Percentiles rank a stretch among this genome's conserved stretches.
Evolutionary conservation across 306 rosid genomes (phyloP).

Genomic region (Prunus padus): DNA sequence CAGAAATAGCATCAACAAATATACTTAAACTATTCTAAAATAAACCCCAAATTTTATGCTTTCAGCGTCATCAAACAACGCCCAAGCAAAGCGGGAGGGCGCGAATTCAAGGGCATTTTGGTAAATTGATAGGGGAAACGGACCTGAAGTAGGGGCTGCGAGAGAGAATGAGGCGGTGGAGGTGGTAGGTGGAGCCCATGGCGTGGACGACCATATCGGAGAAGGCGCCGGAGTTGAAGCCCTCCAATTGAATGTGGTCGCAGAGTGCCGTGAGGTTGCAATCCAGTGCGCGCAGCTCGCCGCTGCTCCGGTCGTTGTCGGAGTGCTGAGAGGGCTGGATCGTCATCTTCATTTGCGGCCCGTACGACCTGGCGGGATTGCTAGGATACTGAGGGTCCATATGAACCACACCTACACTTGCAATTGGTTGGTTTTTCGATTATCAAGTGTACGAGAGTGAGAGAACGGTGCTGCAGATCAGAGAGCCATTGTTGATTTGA

Average conservation of each 20-base stretch:
- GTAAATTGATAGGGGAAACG: neutral
- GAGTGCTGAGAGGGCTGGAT: slow-evolving; percentile 61
- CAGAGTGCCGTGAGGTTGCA: slow-evolving; percentile 95
- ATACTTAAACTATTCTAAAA: neutral
- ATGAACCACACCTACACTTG: neutral
- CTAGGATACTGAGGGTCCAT: slow-evolving; percentile 45
- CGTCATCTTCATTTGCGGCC: slow-evolving; percentile 60
- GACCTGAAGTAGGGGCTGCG: slow-evolving; percentile 99
- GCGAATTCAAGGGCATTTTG: neutral
- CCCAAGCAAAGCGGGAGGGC: neutral
- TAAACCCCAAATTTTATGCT: neutral
- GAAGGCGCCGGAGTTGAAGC: slow-evolving; percentile 83
- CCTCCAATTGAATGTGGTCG: slow-evolving; percentile 89
- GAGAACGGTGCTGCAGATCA: neutral
- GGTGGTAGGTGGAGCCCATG: slow-evolving; percentile 84
- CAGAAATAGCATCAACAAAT: no score
- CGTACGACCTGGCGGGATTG: slow-evolving; percentile 36
- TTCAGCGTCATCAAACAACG: neutral
- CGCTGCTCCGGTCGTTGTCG: slow-evolving; percentile 60
- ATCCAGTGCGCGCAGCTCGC: slow-evolving; percentile 76
- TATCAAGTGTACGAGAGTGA: neutral
- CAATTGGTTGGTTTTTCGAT: neutral
- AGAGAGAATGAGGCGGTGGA: slow-evolving; percentile 91
- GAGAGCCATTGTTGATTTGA: neutral
- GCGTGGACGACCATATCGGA: slow-evolving; percentile 83